Evolutionary conservation across 495 filamentous ascomycete genomes (phyloP).

Genomic region (Niebla homalea): DNA sequence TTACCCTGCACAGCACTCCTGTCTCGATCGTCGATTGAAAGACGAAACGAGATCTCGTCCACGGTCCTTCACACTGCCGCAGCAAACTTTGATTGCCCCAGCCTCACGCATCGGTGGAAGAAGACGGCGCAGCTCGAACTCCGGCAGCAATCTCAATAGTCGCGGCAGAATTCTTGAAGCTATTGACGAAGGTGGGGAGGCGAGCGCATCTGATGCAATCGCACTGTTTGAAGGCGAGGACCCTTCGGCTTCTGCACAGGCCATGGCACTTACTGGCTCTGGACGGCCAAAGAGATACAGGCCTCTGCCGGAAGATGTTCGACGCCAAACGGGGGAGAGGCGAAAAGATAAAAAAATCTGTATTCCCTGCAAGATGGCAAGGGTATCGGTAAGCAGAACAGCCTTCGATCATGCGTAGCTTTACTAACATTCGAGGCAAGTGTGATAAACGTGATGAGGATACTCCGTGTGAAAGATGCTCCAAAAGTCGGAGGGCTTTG

Average conservation of each 20-base stretch:
- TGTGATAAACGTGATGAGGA: not conserved
- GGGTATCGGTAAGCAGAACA: not conserved
- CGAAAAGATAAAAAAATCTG: not conserved
- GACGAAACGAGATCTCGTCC: not conserved
- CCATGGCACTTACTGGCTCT: not conserved
- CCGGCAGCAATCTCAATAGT: not conserved
- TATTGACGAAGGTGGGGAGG: not conserved
- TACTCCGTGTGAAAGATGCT: not conserved
- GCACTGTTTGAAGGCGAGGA: not conserved
- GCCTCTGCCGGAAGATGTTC: not conserved
- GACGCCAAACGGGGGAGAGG: not conserved
- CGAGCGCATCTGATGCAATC: not conserved
- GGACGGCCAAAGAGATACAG: not conserved
- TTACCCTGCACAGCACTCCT: not conserved
- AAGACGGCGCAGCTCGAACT: not conserved
- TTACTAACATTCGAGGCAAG: too few relatives aligned
- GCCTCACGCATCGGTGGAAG: not conserved
- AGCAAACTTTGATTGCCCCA: not conserved
- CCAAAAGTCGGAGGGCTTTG: not conserved
- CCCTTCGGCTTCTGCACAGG: not conserved
- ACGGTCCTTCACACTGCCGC: not conserved
- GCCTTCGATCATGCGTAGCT: too few relatives aligned
- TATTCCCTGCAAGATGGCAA: not conserved
- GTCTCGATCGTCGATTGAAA: not conserved
- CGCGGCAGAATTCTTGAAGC: not conserved